Evolutionary conservation across 2,329 filamentous ascomycete species (phyloP).

Genomic region (Sordariomycetes sp.): DNA sequence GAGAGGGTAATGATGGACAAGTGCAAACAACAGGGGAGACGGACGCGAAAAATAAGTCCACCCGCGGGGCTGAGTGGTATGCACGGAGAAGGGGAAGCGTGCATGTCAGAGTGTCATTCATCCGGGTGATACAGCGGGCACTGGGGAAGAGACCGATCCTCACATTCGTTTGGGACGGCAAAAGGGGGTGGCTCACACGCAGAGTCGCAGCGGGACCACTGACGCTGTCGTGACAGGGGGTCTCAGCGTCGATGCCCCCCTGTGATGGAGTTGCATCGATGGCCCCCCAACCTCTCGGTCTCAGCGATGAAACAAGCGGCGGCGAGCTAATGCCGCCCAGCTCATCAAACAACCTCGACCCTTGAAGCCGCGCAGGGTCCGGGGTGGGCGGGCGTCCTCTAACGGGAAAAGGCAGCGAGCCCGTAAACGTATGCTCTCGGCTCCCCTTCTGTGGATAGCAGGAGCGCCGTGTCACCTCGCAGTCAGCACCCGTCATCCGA

Average conservation of each 20-base stretch:
- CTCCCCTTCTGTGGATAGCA: too few species aligned
- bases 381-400: too few species aligned
- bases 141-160: neutral
- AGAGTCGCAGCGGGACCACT: too few species aligned
- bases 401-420: neutral
- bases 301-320: neutral
- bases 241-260: neutral
- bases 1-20: neutral
- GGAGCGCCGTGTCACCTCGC: too few species aligned
- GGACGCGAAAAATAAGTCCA: neutral
- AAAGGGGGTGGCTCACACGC: neutral
- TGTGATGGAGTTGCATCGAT: neutral
- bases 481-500: too few species aligned
- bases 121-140: too few species aligned
- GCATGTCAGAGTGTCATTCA: neutral
- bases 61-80: neutral
- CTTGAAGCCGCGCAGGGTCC: neutral
- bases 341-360: neutral
- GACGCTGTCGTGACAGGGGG: neutral
- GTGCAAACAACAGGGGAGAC: too few species aligned
- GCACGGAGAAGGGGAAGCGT: neutral
- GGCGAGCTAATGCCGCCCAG: neutral
- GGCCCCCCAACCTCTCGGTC: neutral
- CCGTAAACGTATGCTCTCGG: too few species aligned
- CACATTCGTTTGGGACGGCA: neutral